phyloP scores from a whole-genome alignment of 164 flowering plant species.

The Liriodendron chinense region DNA sequence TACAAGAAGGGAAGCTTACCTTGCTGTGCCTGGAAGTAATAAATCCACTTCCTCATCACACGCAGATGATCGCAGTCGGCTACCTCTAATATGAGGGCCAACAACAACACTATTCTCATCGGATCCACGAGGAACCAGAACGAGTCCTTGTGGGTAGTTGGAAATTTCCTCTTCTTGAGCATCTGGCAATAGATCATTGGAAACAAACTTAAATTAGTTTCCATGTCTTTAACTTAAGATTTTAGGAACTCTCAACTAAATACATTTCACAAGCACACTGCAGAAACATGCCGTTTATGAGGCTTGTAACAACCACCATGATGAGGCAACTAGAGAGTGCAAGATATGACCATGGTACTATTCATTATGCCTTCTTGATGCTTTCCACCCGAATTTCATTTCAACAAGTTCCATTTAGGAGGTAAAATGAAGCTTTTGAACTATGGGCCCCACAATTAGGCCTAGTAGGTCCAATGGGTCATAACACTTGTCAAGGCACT shows the following conservation, averaged over 20 bases:
- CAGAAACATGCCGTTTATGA: no score
- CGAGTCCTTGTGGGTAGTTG: conserved; percentile 83
- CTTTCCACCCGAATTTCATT: no score
- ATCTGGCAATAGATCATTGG: conserved; percentile 33
- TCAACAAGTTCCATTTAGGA: no score
- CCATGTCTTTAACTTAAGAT: neutral
- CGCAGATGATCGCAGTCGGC: conserved; percentile 75
- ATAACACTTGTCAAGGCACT: no score
- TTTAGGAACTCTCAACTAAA: neutral
- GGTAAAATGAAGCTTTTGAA: no score
- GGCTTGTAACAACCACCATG: no score
- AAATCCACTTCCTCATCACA: conserved; percentile 97
- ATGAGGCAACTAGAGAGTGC: no score
- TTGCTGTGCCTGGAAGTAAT: conserved; percentile 95
- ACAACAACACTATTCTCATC: conserved; percentile 70
- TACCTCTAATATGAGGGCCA: conserved; percentile 94
- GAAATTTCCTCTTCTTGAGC: conserved; percentile 72
- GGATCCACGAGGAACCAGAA: conserved; percentile 77
- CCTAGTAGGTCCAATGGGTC: no score
- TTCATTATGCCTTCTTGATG: no score
- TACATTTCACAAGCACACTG: neutral
- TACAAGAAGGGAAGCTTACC: conserved; percentile 35
- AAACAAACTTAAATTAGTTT: no score
- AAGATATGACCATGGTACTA: no score
- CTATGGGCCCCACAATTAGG: no score